Conservation (phyloP, 257 asterid species). For the Solanum sitiens region DNA sequence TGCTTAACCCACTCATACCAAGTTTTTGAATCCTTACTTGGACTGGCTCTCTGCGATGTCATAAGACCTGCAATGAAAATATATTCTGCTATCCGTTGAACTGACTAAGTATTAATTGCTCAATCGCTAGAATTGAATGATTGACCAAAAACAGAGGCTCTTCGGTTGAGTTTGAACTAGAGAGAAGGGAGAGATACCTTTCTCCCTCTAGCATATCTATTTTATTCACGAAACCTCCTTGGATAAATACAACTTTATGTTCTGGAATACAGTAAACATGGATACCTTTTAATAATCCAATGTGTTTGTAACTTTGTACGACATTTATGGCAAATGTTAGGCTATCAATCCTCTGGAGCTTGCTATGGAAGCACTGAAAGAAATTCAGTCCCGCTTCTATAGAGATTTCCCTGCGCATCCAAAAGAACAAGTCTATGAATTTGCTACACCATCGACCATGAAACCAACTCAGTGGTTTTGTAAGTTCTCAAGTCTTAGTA, state of each 20-base stretch:
- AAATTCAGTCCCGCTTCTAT: conserved; percentile 66
- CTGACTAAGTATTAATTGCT: neutral
- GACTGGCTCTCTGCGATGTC: neutral
- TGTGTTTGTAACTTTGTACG: neutral
- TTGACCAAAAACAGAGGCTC: neutral
- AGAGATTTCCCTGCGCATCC: conserved; percentile 86
- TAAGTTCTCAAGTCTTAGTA: conserved; percentile 30
- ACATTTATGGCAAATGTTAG: conserved; percentile 16
- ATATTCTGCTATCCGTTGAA: neutral
- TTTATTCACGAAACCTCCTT: neutral
- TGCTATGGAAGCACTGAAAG: conserved; percentile 90
- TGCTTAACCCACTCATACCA: neutral
- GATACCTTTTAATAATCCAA: neutral
- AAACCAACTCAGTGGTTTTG: conserved; percentile 97
- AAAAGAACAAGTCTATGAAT: conserved; percentile 62
- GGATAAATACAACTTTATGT: neutral
- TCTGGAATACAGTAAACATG: neutral
- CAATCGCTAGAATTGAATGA: neutral
- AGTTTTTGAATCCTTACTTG: neutral
- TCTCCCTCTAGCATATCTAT: neutral
- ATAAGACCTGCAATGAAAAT: neutral
- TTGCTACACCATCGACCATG: conserved; percentile 97
- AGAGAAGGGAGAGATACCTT: neutral
- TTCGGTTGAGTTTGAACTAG: neutral
- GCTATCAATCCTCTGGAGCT: conserved; percentile 95